Evolutionary conservation across 768 basidiomycete genomes (phyloP).

Genomic region (Punctularia strigosozonata): DNA sequence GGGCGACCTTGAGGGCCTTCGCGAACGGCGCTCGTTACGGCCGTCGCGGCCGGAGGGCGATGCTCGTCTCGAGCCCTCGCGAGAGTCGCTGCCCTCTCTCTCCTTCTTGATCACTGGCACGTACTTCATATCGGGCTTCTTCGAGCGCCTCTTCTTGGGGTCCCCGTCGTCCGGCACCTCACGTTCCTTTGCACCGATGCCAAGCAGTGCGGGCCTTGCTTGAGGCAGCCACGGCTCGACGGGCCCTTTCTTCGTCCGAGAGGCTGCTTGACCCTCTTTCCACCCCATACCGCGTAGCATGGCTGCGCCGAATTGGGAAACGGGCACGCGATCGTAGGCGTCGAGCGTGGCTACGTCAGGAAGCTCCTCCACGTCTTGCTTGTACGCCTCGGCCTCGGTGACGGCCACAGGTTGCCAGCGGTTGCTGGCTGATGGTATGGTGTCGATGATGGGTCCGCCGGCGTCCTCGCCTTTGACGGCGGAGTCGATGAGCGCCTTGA

Average conservation of each 20-base stretch:
- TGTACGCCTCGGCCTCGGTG: conserved; percentile 75
- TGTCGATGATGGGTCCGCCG: conserved; percentile 31
- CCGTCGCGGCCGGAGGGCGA: conserved; percentile 24
- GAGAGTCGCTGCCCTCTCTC: conserved; percentile 9
- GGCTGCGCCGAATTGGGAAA: conserved; percentile 88
- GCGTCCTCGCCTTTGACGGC: conserved; percentile 28
- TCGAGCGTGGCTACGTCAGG: conserved; percentile 67
- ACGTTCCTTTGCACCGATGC: conserved; percentile 88
- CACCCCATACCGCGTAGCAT: conserved; percentile 95
- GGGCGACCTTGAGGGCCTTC: conserved; percentile 41
- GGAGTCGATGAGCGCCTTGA: conserved; percentile 66
- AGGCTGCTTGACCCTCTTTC: conserved; percentile 71
- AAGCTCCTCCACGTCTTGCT: conserved; percentile 71
- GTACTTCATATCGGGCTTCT: conserved; percentile 62
- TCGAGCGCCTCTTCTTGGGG: conserved; percentile 32
- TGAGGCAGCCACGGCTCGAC: conserved; percentile 75
- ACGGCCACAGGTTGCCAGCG: conserved; percentile 24
- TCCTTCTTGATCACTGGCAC: conserved; percentile 74
- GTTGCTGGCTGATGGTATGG: conserved; percentile 36
- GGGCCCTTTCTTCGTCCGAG: conserved; percentile 42
- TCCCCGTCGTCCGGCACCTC: conserved; percentile 62
- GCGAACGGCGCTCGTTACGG: conserved; percentile 31
- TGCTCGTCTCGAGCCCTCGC: conserved; percentile 20
- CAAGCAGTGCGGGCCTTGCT: conserved; percentile 75
- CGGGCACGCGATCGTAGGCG: conserved; percentile 85